Base-by-base conservation (phyloP, 1,139 yeast species). In the Komagataea norvegica region DNA sequence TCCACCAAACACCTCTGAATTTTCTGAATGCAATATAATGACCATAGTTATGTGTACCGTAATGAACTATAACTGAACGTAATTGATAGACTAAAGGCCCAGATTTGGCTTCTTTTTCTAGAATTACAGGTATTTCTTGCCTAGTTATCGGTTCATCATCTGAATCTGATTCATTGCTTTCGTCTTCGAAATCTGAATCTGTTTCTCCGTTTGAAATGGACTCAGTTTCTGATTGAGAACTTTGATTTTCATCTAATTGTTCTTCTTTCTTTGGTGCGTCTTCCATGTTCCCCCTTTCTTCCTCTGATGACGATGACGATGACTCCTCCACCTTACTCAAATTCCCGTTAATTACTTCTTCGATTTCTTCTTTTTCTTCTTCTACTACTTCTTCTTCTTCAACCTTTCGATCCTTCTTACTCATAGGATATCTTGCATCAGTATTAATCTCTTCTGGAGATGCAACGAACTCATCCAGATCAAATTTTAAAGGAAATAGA, bases 41-140 rank as follows among this genome's bases (percentile, higher is more conserved):
- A 15, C 97, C 97, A 58, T 87, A 89, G 55, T 89, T 87, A 54
- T 89, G 96, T 3, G 95, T 84, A 34, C 97, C 97, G 56, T 80
- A 88, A 59, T 89, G 97, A 1, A 89, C 79, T 34, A 89, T 84
- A 1, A 85, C 93, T 2, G 96, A 87, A 53, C 83, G 84, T 42
- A 89, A 69, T 33, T 77, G 70, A 56, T 89, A 89, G 22, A 71
- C 62, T 34, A 79, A 59, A 10, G 69, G 65, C 3, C 57, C 53
- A 3, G 54, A 52, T 3, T 57, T 54, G 5, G 46, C 29, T 45
- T 44, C 36, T 52, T 45, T 38, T 26, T 51, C 37, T 16, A 48
- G 31, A 5, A 44, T 25, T 10, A 40, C 25, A 32, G 53, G 49
- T 15, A 43, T 32, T 14, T 36, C 31, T 14, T 32, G 21, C 7